Evolutionary conservation across 139 green algal species (phyloP), one percentile per base, ranked within the genome.

Genomic region (Pleodorina starrii): DNA sequence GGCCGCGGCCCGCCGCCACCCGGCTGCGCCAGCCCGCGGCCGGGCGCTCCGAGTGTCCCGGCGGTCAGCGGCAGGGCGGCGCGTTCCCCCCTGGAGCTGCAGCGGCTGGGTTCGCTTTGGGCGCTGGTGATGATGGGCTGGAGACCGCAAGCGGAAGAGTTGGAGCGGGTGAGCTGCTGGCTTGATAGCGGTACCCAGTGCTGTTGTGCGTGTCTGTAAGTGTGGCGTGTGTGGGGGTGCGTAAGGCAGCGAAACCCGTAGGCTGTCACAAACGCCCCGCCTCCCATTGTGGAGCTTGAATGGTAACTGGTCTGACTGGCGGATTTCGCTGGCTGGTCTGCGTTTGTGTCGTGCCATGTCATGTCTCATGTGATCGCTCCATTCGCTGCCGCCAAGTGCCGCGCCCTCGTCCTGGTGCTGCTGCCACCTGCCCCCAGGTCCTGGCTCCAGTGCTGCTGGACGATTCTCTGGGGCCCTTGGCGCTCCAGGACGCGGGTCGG

Each of bases 41-140:
- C 14, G 54, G 54, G 6, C 25, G 54, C 21, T 5, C 54, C 25
- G 54, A 21, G 29, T 66, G 54, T 12, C 29, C 80, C n/a, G n/a
- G n/a, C n/a, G n/a, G n/a, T n/a, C n/a, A n/a, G n/a, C n/a, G n/a
- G n/a, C n/a, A n/a, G n/a, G n/a, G n/a, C n/a, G n/a, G n/a, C n/a
- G n/a, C n/a, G n/a, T n/a, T n/a, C n/a, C n/a, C n/a, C n/a, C n/a
- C n/a, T n/a, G n/a, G n/a, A n/a, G 0, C 36, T 86, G 40, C 42
- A 75, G 38, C 57, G 60, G 40, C 59, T 86, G 17, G 3, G 27
- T n/a, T 75, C 80, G n/a, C 59, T 86, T 11, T 86, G 80, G 80
- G 80, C 80, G 23, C 59, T 86, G 17, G 40, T 44, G 21, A 59
- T 86, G 80, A 86, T 86, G 80, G 80, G 80, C 14, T 86, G 80